These are phyloP conservation scores for Solanum lycopersicoides DNA, from an alignment of 257 asterid species.

Conservation along the genomic window DNA sequence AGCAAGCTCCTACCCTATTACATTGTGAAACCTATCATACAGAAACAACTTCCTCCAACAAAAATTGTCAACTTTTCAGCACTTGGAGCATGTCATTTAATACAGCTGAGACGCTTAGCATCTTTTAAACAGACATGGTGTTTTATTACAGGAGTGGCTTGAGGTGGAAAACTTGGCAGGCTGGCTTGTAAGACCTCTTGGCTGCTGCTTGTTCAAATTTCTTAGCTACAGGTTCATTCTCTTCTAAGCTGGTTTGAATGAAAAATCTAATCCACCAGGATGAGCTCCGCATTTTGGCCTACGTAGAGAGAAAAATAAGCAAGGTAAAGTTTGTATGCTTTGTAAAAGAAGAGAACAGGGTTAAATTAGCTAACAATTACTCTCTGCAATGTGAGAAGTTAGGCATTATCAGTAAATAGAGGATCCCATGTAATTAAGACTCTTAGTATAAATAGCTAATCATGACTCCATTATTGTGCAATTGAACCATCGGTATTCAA, in stretches of 20 bases:
- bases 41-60: neutral
- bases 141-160: conserved; percentile 27
- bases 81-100: neutral
- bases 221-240: conserved; percentile 62
- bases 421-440: neutral
- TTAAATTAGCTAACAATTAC: neutral
- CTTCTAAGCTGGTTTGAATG: conserved; percentile 58
- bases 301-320: neutral
- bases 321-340: neutral
- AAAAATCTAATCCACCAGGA: conserved; percentile 87
- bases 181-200: conserved; percentile 47
- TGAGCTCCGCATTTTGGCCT: conserved; percentile 85
- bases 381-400: neutral
- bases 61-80: neutral
- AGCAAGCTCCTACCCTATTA: neutral
- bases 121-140: neutral
- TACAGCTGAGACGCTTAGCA: conserved; percentile 3
- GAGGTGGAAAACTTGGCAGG: conserved; percentile 89
- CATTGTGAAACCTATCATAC: neutral
- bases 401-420: neutral
- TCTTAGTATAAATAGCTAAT: neutral
- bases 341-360: neutral
- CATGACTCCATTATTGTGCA: neutral
- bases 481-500: neutral
- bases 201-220: conserved; percentile 69